Base-by-base conservation (phyloP, 352 stramenopile species). In the Phytopythium boreale region DNA sequence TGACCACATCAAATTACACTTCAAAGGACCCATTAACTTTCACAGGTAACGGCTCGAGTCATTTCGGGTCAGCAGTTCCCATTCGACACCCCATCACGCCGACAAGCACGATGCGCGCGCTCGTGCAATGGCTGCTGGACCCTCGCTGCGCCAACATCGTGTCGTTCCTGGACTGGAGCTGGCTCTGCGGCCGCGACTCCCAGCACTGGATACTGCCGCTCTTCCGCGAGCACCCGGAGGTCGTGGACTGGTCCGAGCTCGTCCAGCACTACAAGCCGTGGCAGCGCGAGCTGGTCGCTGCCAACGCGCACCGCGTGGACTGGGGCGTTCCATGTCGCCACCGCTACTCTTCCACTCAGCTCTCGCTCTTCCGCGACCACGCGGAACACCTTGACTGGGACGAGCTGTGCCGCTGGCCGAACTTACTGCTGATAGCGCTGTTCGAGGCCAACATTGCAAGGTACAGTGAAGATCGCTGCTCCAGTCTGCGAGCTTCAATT, bases 161-260 rank as follows among this genome's bases (percentile, higher is more conserved):
- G 51, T 11, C 51, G 34, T 58, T 58, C 20, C 34, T 60, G 36
- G 37, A 60, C 31, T 49, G 36, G 55, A 2, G 7, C 34, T n/a
- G 12, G 31, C 22, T 41, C 6, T 26, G 20, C 27, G 52, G 20
- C 20, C 20, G n/a, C 26, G 12, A 15, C 11, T 24, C 49, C 14
- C 29, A 58, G 11, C n/a, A 20, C 10, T 60, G 29, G 55, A 49
- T 29, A n/a, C 36, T 60, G 22, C 55, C 55, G 37, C 37, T 49
- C 11, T 49, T 60, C 15, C 51, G 20, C 15, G 31, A 41, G 27
- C 29, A 57, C 20, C 29, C 51, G 11, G 49, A 55, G 24, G 10
- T 36, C 24, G 49, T 55, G 12, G 22, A 55, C 26, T 55, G 49
- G 49, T 0, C 9, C 8, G 26, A 10, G 24, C 49, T 53, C 10